Conservation (phyloP, 306 rosid genomes). For the Rosa rugosa region DNA sequence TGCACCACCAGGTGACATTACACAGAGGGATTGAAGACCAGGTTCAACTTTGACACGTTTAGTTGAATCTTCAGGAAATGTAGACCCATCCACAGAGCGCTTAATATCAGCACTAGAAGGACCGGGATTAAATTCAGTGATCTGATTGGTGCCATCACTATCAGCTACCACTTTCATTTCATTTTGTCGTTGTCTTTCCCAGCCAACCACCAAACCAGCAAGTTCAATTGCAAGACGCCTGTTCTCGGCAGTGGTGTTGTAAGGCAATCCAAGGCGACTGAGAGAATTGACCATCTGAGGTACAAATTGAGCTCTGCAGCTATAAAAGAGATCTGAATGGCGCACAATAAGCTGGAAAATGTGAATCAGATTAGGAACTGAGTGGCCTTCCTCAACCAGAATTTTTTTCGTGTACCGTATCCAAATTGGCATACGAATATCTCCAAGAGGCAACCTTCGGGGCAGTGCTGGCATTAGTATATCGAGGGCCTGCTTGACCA, state of each 20-base stretch:
- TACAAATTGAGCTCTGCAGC: conserved; percentile 98
- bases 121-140: conserved; percentile 63
- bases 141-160: conserved; percentile 64
- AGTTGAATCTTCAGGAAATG: conserved; percentile 83
- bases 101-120: conserved; percentile 62
- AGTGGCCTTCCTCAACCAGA: conserved; percentile 98
- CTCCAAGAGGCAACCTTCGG: conserved; percentile 92
- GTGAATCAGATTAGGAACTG: conserved; percentile 96
- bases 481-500: conserved; percentile 99
- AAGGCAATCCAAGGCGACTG: conserved; percentile 97
- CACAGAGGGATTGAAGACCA: conserved; percentile 83
- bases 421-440: conserved; percentile 98
- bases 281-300: conserved; percentile 99
- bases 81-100: conserved; percentile 79
- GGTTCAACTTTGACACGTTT: conserved; percentile 97
- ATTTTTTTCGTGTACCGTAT: conserved; percentile 92
- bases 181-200: conserved; percentile 96
- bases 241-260: conserved; percentile 88
- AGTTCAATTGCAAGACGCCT: conserved; percentile 99
- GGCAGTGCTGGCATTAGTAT: conserved; percentile 99
- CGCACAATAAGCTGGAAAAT: conserved; percentile 98
- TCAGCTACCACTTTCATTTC: conserved; percentile 82
- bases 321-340: conserved; percentile 97
- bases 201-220: conserved; percentile 98
- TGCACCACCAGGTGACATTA: conserved; percentile 98